These are phyloP conservation scores for Panaeolus papilionaceus DNA, from an alignment of 768 basidiomycete species.

Conservation along the genomic window DNA sequence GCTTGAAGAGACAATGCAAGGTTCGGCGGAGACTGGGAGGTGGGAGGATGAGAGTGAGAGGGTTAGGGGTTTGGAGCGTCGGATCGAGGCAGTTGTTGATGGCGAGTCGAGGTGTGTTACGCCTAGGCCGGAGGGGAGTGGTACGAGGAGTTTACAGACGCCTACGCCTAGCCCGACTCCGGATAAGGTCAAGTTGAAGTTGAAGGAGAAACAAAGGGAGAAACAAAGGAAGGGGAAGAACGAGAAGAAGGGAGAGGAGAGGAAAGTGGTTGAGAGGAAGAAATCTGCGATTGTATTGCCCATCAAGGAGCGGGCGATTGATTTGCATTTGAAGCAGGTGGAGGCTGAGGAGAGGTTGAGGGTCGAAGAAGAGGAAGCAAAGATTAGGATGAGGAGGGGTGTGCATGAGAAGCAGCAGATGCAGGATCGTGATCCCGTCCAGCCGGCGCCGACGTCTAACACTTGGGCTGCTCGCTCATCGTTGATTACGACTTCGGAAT, in stretches of 20 bases:
- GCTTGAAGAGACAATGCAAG: slow-evolving; percentile 2
- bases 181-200: not conserved
- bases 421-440: slow-evolving; percentile 3
- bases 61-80: not conserved
- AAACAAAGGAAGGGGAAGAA: not conserved
- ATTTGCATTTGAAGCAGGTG: slow-evolving; percentile 9
- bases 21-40: not conserved
- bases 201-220: not conserved
- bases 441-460: not conserved
- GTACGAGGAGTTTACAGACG: not conserved
- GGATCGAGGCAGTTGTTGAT: not conserved
- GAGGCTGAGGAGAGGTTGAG: slow-evolving; percentile 8
- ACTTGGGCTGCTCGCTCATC: slow-evolving; percentile 1
- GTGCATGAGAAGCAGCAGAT: slow-evolving; percentile 5
- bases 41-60: slow-evolving; percentile 10
- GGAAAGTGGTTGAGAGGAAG: not conserved
- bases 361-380: slow-evolving; percentile 4
- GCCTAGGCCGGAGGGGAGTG: not conserved
- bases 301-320: slow-evolving; percentile 1
- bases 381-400: slow-evolving; percentile 10
- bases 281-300: not conserved
- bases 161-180: not conserved
- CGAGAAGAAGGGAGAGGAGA: not conserved
- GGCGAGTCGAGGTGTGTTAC: slow-evolving; percentile 8
- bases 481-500: not conserved